Evolutionary conservation across 805 yeast species (phyloP), one percentile per base, ranked within the genome.

Genomic region (Nakazawaea holstii): DNA sequence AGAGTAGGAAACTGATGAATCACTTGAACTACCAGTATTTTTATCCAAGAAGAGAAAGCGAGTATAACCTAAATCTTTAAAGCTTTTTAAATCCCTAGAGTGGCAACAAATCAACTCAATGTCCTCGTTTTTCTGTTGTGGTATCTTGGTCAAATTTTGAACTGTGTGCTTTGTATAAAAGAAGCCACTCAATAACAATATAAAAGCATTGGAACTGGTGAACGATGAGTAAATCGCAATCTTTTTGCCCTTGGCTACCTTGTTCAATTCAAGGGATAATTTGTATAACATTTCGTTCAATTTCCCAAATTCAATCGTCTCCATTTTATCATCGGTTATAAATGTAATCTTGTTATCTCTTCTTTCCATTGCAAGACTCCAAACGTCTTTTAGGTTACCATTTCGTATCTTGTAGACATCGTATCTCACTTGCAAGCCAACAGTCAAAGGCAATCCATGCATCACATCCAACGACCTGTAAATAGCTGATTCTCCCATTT

Each of bases 381-480:
- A 87, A 3, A 87, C 59, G 66, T 88, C 96, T 52, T 77, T 74
- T 49, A 88, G 60, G 54, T 79, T 82, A 3, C 96, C 96, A 60
- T 86, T 84, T 55, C 96, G 70, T 20, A 84, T 59, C 52, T 76
- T 77, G 60, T 83, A 85, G 32, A 78, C 81, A 26, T 76, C 70
- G 27, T 48, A 43, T 38, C 87, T 73, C 24, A 90, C 74, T 40
- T 79, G 78, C 47, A 87, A 65, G 0, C 95, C 95, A 2, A 86
- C 75, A 20, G 83, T 71, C 48, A 90, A 69, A 0, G 87, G 84
- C 49, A 77, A 60, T 5, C 88, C 87, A 59, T 79, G 81, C 20
- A 91, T 94, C 30, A 86, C 79, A 54, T 84, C 80, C 40, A 80
- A 79, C 43, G 89, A 84, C 52, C 94, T 74, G 62, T 86, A 82